Percentiles rank a stretch among this genome's conserved stretches.
phyloP scores from a whole-genome alignment of 129 eudicot species.

The Escallonia rubra region DNA sequence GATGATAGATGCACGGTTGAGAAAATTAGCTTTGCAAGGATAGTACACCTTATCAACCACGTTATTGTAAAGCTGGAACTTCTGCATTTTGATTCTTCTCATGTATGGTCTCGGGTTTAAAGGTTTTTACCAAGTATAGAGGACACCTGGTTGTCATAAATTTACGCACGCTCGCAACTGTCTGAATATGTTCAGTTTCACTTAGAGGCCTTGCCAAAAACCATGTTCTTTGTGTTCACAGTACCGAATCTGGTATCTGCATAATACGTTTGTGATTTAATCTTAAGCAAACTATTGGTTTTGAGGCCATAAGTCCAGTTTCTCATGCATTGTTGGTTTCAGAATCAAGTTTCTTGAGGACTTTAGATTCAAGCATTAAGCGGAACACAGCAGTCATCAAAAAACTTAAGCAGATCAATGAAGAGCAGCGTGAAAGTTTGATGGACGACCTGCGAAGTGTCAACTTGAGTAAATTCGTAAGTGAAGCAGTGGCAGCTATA shows the following conservation, averaged over 20 bases:
- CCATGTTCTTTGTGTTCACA: too few relatives aligned
- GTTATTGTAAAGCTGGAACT: too few relatives aligned
- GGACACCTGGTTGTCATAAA: too few relatives aligned
- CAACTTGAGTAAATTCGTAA: conserved; percentile 91
- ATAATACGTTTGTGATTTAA: neutral
- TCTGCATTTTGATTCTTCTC: too few relatives aligned
- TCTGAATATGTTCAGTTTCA: too few relatives aligned
- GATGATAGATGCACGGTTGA: too few relatives aligned
- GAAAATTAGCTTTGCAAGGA: too few relatives aligned
- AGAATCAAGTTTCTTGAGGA: conserved; percentile 75
- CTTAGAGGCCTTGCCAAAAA: too few relatives aligned
- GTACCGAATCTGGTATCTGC: neutral
- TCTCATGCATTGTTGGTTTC: conserved; percentile 11
- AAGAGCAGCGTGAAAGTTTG: conserved; percentile 87
- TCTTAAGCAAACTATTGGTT: neutral
- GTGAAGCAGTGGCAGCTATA: conserved; percentile 95
- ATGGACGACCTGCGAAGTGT: conserved; percentile 88
- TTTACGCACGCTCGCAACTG: too few relatives aligned
- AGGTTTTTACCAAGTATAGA: too few relatives aligned
- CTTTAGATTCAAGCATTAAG: conserved; percentile 95
- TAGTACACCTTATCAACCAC: too few relatives aligned
- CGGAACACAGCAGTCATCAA: conserved; percentile 96
- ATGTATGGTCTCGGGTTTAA: too few relatives aligned
- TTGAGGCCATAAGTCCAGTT: neutral
- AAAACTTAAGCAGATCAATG: conserved; percentile 88